These are phyloP conservation scores for Pestalotiopsis fici DNA, from an alignment of 2,329 filamentous ascomycete species.

Conservation along the genomic window DNA sequence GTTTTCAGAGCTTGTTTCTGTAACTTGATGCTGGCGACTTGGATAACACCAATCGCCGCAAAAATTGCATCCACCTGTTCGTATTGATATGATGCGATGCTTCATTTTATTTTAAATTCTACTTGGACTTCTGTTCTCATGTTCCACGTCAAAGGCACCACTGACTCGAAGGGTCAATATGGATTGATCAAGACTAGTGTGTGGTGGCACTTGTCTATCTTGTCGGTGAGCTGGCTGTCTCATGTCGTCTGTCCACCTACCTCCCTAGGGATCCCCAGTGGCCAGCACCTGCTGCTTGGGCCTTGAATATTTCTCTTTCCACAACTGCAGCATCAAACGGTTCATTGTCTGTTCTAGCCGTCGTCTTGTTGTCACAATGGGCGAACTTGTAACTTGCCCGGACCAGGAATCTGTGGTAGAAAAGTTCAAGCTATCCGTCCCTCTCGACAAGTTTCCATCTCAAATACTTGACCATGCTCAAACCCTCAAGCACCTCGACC, in stretches of 20 bases:
- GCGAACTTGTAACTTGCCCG: neutral
- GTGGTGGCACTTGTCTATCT: neutral
- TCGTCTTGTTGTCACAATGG: neutral
- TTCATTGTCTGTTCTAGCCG: neutral
- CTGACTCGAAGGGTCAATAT: neutral
- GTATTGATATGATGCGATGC: no score
- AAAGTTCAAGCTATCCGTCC: constrained; percentile 35
- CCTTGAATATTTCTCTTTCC: neutral
- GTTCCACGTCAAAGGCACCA: neutral
- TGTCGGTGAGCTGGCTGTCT: neutral
- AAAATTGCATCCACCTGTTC: no score
- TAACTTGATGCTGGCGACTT: no score
- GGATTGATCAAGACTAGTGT: neutral
- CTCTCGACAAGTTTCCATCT: constrained; percentile 35
- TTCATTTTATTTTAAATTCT: no score
- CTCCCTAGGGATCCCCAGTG: neutral
- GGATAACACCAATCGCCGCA: no score
- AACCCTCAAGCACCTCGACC: constrained; percentile 46
- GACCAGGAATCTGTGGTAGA: constrained; percentile 16
- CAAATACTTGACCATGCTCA: constrained; percentile 41
- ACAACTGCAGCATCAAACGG: neutral
- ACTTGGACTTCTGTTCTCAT: neutral
- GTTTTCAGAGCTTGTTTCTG: no score
- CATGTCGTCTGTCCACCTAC: neutral
- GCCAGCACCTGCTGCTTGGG: neutral